Conservation (phyloP, 1,139 yeast species). For the Kodamaea arcana region DNA sequence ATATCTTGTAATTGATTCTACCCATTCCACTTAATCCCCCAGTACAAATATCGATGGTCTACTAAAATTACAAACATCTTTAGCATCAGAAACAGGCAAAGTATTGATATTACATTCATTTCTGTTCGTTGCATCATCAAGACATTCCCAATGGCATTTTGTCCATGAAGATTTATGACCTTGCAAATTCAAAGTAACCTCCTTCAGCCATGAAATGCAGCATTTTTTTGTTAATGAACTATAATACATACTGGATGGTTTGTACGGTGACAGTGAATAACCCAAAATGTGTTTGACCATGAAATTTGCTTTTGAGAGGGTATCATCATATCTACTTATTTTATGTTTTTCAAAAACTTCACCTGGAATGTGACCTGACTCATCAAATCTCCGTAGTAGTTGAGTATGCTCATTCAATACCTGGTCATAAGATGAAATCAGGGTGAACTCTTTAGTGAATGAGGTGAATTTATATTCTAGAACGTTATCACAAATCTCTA, state of each 20-base stretch:
- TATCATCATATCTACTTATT: neutral
- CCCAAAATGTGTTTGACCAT: neutral
- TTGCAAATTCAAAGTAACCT: neutral
- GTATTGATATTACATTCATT: neutral
- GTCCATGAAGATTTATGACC: neutral
- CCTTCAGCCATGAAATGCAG: neutral
- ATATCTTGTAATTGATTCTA: too few relatives aligned
- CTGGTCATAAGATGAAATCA: too few relatives aligned
- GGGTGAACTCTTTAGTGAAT: too few relatives aligned
- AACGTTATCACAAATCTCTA: too few relatives aligned
- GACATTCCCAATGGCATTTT: neutral
- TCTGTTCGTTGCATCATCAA: neutral
- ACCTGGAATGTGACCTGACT: neutral
- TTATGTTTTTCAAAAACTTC: neutral
- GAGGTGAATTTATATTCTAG: too few relatives aligned
- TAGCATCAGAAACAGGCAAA: neutral
- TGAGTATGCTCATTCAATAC: neutral
- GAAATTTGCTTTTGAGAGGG: neutral
- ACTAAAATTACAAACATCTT: neutral
- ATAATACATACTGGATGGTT: neutral
- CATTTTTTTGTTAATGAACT: neutral
- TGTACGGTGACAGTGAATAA: neutral
- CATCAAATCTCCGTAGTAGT: neutral
- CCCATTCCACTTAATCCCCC: too few relatives aligned
- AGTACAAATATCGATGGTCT: slow-evolving; percentile 1